Evolutionary conservation across 1,284 basidiomycete genomes (phyloP).

Genomic region (Athelia psychrophila): DNA sequence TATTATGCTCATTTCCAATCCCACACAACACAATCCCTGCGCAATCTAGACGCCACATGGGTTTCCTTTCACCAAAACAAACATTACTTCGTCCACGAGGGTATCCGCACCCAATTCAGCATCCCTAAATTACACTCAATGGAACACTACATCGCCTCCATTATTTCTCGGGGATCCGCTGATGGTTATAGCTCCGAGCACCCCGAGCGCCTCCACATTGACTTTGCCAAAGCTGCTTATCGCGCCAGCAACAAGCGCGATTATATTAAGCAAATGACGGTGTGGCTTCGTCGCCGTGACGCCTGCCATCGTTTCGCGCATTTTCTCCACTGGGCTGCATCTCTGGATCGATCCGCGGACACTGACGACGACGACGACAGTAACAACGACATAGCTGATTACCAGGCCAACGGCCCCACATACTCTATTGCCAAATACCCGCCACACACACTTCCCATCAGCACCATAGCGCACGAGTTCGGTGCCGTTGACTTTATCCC

Average conservation of each 20-base stretch:
- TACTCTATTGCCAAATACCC: background rate
- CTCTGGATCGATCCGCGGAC: background rate
- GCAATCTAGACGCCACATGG: constrained; percentile 9
- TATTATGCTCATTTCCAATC: constrained; percentile 16
- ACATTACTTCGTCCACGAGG: constrained; percentile 17
- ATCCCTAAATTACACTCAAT: constrained; percentile 26
- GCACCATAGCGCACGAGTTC: background rate
- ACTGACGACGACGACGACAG: background rate
- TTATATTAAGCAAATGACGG: constrained; percentile 21
- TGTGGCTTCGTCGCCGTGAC: constrained; percentile 16
- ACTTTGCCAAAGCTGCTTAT: constrained; percentile 24
- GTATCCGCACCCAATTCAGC: constrained; percentile 23
- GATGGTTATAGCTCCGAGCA: constrained; percentile 25
- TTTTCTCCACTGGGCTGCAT: background rate
- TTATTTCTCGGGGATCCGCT: constrained; percentile 10
- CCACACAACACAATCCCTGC: constrained; percentile 14
- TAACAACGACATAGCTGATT: background rate
- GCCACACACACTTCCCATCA: background rate
- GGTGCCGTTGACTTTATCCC: background rate
- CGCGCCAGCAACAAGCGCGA: constrained; percentile 19
- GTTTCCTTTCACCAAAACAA: constrained; percentile 22
- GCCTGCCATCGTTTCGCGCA: background rate
- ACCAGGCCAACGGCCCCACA: background rate
- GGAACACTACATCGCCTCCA: constrained; percentile 19
- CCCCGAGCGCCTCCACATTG: constrained; percentile 25